A percentile compares a stretch with the other conserved stretches of the same genome.
Evolutionary conservation across 1,139 yeast genomes (phyloP).

Genomic region (Taphrina communis): DNA sequence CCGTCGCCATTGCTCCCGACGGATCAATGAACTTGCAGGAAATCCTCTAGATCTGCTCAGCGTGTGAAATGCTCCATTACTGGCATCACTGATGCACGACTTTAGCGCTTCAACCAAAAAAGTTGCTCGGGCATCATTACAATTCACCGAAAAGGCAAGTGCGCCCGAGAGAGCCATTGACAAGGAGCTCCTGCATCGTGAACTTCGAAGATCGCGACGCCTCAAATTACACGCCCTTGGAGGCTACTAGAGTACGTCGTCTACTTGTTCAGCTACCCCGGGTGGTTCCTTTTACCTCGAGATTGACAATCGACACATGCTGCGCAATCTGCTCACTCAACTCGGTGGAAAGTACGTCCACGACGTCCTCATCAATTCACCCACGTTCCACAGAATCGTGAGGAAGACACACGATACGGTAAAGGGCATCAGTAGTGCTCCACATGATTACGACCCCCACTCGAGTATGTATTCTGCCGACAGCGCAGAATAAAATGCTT

Average conservation of each 20-base stretch:
- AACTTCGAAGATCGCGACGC: neutral
- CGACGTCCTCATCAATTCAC: constrained; percentile 33
- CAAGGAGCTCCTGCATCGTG: neutral
- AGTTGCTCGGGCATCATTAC: neutral
- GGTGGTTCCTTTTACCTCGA: no score
- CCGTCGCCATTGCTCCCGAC: neutral
- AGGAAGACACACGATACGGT: constrained; percentile 37
- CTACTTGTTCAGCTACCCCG: neutral
- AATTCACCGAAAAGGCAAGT: constrained; percentile 1
- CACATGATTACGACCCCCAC: constrained; percentile 28
- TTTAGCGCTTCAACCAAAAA: no score
- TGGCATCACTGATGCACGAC: no score
- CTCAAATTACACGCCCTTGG: neutral
- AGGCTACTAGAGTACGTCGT: no score
- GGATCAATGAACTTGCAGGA: no score
- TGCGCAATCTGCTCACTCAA: constrained; percentile 23
- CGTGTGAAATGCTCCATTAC: no score
- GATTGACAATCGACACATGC: neutral
- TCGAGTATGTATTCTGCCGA: constrained; percentile 5
- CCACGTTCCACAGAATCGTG: constrained; percentile 32
- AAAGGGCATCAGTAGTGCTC: constrained; percentile 32
- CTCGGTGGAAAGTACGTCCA: constrained; percentile 36
- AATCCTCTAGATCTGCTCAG: no score
- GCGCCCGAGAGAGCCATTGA: neutral
- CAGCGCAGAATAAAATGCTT: neutral